Evolutionary conservation across 495 filamentous ascomycete species (phyloP), one percentile per base, ranked within the genome.

Genomic region (Bombardia bombarda): DNA sequence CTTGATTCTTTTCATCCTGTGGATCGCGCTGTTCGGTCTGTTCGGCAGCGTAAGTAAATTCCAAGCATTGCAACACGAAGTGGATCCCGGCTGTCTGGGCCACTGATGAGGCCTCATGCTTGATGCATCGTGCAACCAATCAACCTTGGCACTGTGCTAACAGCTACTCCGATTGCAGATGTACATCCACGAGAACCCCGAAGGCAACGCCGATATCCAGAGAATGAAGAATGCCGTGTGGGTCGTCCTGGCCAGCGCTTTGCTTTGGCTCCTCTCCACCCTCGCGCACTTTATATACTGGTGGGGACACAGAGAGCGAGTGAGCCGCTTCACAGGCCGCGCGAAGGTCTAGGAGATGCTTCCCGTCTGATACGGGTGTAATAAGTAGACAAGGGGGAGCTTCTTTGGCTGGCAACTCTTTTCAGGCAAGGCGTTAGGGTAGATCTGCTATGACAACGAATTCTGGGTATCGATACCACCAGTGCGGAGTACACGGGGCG

Each of bases 141-240:
- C 6, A 5, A 2, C 16, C 8, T 1, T 7, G 18, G 18, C 9
- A 28, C 2, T 10, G 13, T 2, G 26, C 26, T 28, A 13, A 28
- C 26, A 28, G 26, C 9, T 28, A 7, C 9, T 13, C 9, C 26
- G 2, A 28, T 13, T 16, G 9, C 31, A 78, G 59, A 74, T 85
- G 70, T 94, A 83, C 69, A 83, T 92, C 62, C 60, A 80, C 42
- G 75, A 76, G 38, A 58, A 86, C 49, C 54, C 81, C 7, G 68
- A 79, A 45, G 76, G 75, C 22, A 68, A 86, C 57, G 50, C 45
- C 13, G 71, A 70, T 17, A 72, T 87, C 38, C 66, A 70, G 50
- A 72, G 84, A 23, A 92, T 94, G 87, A 84, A 87, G 62, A 79
- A 82, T 60, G 86, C 87, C 21, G 85, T 89, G 22, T 95, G 87